A percentile compares a stretch with the other conserved stretches of the same genome.
These are phyloP conservation scores for Termitomyces sp. DNA, from an alignment of 768 basidiomycete genomes.

Conservation along the genomic window DNA sequence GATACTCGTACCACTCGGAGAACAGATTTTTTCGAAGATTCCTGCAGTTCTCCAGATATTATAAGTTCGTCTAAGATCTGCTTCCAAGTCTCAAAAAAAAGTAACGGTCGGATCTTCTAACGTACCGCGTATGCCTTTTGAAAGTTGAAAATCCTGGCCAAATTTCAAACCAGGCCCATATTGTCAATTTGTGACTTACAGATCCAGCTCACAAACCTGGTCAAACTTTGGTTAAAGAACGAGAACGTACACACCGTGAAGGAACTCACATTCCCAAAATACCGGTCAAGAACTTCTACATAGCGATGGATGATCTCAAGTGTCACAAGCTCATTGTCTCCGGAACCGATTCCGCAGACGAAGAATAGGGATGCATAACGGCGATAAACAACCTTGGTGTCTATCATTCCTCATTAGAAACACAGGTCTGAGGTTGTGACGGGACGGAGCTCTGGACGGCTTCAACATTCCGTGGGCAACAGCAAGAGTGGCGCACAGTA, in stretches of 20 bases:
- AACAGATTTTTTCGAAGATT: constrained; percentile 92
- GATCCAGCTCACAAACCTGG: constrained; percentile 89
- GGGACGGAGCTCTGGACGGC: constrained; percentile 1
- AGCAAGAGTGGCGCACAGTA: background rate
- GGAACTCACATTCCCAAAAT: constrained; percentile 80
- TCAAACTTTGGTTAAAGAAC: constrained; percentile 5
- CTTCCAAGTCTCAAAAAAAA: background rate
- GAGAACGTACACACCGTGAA: background rate
- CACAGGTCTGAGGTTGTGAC: background rate
- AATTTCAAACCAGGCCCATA: background rate
- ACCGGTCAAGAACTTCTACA: constrained; percentile 85
- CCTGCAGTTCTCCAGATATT: constrained; percentile 95
- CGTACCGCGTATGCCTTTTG: constrained; percentile 94
- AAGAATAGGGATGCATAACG: constrained; percentile 97
- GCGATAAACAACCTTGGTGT: constrained; percentile 87
- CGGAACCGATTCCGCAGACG: constrained; percentile 75
- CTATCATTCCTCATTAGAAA: constrained; percentile 35
- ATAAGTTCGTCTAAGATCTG: constrained; percentile 93
- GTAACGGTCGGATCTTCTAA: constrained; percentile 1
- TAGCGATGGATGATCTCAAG: constrained; percentile 93
- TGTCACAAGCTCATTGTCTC: constrained; percentile 88
- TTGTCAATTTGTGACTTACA: constrained; percentile 47
- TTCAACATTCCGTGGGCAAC: background rate
- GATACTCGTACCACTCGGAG: constrained; percentile 40
- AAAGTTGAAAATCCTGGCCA: constrained; percentile 92